Percentiles rank a stretch among this genome's conserved stretches.
Conservation (phyloP, 2,329 filamentous ascomycete species). For the Neurospora crassa region DNA sequence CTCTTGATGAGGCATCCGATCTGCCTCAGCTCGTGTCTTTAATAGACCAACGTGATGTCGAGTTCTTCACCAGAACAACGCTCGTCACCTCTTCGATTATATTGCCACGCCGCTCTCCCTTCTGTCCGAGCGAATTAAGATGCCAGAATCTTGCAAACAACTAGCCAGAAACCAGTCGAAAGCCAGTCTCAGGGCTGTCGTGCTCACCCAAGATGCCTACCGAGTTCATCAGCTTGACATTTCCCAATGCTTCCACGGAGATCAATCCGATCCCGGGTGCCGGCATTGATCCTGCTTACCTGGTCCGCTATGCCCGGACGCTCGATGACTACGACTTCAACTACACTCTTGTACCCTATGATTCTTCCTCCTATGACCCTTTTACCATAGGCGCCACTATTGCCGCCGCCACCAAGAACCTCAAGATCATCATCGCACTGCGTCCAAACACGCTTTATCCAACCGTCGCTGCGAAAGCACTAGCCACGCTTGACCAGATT, state of each 20-base stretch:
- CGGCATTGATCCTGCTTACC: conserved; percentile 43
- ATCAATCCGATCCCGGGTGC: conserved; percentile 41
- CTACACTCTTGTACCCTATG: conserved; percentile 52
- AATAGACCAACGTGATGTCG: not conserved
- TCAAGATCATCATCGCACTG: conserved; percentile 52
- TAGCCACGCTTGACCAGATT: conserved; percentile 52
- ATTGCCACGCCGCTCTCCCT: not conserved
- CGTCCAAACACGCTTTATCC: conserved; percentile 53
- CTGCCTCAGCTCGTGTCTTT: not conserved
- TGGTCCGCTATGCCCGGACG: conserved; percentile 44
- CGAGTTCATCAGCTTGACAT: conserved; percentile 51
- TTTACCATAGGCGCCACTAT: conserved; percentile 52
- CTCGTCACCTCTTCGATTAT: not conserved
- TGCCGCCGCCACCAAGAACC: conserved; percentile 43
- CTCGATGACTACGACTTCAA: conserved; percentile 53
- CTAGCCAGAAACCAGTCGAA: not conserved
- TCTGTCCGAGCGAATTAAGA: not conserved
- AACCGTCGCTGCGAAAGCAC: conserved; percentile 51
- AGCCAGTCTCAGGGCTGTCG: not conserved
- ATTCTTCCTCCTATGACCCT: conserved; percentile 44
- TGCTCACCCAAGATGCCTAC: conserved; percentile 27
- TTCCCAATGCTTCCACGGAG: conserved; percentile 48
- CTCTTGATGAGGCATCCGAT: conserved; percentile 11
- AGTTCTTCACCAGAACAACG: not conserved
- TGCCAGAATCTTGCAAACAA: not conserved